Percentiles rank a stretch among this genome's conserved stretches.
These are phyloP conservation scores for Chlamydomonas sp. DNA, from an alignment of 139 green algal genomes.

Conservation along the genomic window DNA sequence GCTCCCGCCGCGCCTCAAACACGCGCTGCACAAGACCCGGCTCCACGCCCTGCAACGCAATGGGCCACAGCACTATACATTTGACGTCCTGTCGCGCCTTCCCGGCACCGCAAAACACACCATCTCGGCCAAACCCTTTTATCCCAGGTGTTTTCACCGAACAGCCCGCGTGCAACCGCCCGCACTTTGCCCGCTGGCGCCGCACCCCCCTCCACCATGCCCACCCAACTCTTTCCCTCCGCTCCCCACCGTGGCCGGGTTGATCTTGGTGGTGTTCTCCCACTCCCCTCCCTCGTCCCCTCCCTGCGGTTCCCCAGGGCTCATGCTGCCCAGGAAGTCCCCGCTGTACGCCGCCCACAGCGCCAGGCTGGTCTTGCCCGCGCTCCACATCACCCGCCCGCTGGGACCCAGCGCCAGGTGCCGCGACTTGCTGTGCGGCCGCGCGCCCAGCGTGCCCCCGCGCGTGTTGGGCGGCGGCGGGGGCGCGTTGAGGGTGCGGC, in stretches of 20 bases:
- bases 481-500: too few species aligned
- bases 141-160: too few species aligned
- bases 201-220: too few species aligned
- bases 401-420: conserved; percentile 33
- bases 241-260: conserved; percentile 2
- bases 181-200: too few species aligned
- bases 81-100: too few species aligned
- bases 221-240: neutral
- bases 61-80: neutral
- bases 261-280: neutral
- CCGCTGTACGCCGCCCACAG: conserved; percentile 72
- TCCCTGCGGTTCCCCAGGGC: neutral
- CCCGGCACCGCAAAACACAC: too few species aligned
- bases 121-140: too few species aligned
- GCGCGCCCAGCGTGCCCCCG: neutral
- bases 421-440: conserved; percentile 22
- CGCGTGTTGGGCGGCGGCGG: too few species aligned
- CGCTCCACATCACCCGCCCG: conserved; percentile 69
- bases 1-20: neutral
- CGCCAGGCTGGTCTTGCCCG: conserved; percentile 51
- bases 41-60: conserved; percentile 2
- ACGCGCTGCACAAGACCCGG: neutral
- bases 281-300: neutral
- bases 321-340: conserved; percentile 28
- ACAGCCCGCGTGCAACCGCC: too few species aligned